A percentile compares a stretch with the other conserved stretches of the same genome.
These are phyloP conservation scores for Blastobotrys ciferrii DNA, from an alignment of 1,139 yeast genomes.

Conservation along the genomic window DNA sequence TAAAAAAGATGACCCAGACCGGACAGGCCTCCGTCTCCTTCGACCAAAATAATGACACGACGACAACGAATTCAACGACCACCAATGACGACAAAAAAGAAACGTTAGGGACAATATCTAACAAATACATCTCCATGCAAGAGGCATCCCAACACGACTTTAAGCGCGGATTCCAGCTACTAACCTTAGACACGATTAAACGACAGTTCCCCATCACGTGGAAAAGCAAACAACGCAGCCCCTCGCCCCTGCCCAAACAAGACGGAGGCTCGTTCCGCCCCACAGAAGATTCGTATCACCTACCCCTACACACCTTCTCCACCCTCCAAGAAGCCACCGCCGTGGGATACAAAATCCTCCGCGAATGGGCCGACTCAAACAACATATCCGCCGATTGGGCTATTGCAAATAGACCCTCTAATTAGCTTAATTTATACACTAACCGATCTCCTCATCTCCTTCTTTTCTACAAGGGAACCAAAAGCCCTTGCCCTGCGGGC, in stretches of 20 bases:
- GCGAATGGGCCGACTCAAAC: conserved; percentile 37
- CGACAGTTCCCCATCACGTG: conserved; percentile 36
- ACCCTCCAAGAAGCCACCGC: conserved; percentile 43
- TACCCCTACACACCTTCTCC: conserved; percentile 42
- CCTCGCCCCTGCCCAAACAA: conserved; percentile 23
- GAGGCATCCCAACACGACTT: conserved; percentile 35
- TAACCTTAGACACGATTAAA: conserved; percentile 30
- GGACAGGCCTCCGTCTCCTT: background rate
- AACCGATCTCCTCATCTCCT: too few species aligned
- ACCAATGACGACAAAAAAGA: background rate
- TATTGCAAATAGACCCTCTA: conserved; percentile 15
- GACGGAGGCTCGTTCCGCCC: conserved; percentile 36
- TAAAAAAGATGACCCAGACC: conserved; percentile 4
- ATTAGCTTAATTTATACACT: background rate
- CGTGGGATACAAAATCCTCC: conserved; percentile 35
- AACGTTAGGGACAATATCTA: conserved; percentile 10
- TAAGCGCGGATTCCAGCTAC: conserved; percentile 32
- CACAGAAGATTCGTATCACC: conserved; percentile 34
- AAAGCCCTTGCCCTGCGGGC: too few species aligned
- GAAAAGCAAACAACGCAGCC: conserved; percentile 21
- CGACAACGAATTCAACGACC: background rate
- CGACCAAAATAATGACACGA: conserved; percentile 4
- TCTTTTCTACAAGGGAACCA: too few species aligned
- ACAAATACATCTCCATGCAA: conserved; percentile 22
- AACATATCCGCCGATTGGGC: conserved; percentile 32